Base-by-base conservation (phyloP, 495 filamentous ascomycete species). In the Penicillium angulare region DNA sequence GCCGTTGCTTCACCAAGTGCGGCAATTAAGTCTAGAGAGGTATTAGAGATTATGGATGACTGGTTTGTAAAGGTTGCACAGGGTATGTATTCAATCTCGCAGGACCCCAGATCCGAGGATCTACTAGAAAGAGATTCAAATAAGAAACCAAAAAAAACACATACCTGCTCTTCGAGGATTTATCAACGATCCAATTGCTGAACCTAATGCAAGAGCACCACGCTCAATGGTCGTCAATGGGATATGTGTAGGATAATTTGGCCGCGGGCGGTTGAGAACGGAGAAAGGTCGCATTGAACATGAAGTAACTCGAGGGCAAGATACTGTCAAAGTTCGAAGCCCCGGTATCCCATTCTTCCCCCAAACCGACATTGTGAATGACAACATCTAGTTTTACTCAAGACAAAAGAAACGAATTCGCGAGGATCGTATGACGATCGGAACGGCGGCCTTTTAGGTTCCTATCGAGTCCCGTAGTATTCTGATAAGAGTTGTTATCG, bases 1-100 rank as follows among this genome's bases (percentile, higher is more conserved):
- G 91, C 88, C 4, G 92, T 97, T 31, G 90, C 83, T 78, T 98
- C 93, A 63, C 91, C 95, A 13, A 95, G 84, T 20, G 90, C 79
- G 18, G 93, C 95, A 54, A 98, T 96, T 41, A 98, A 82, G 75
- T 98, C 93, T 92, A 40, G 20, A 23, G 13, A 16, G 26, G 13
- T 38, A 17, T 44, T 34, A 40, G 47, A 34, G 18, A 24, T 18
- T 20, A 44, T 42, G 39, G 40, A n/a, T n/a, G n/a, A n/a, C n/a
- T 42, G 3, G 1, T 44, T 44, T 44, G 13, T 44, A 32, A 23
- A 26, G 13, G 39, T 42, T n/a, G n/a, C n/a, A 26, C 24, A 23
- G 20, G 12, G 15, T 18, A 12, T n/a, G 24, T 10, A 18, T 44
- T 44, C 23, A 17, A 17, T 16, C n/a, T n/a, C n/a, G n/a, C n/a